A percentile compares a stretch with the other conserved stretches of the same genome.
Conservation (phyloP, 768 basidiomycete species). For the Xerocomellus chrysenteron region DNA sequence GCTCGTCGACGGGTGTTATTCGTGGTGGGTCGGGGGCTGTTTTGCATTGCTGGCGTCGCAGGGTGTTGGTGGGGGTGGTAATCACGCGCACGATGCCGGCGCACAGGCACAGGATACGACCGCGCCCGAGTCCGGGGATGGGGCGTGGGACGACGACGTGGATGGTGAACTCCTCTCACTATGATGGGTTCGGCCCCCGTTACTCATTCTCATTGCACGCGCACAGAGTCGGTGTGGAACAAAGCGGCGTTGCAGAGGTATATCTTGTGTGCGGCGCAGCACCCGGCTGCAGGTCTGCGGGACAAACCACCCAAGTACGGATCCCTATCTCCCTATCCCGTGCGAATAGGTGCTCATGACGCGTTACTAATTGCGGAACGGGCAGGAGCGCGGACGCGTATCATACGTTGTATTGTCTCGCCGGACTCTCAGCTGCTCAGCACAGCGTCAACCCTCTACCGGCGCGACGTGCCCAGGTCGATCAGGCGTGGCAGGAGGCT, state of each 20-base stretch:
- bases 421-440: conserved; percentile 88
- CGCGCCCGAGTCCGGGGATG: conserved; percentile 24
- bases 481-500: conserved; percentile 38
- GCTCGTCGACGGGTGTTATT: conserved; percentile 98
- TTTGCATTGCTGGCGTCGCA: conserved; percentile 74
- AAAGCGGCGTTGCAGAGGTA: conserved; percentile 81
- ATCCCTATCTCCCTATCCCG: not conserved
- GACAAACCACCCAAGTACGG: conserved; percentile 94
- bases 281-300: conserved; percentile 79
- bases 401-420: conserved; percentile 90
- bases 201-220: not conserved
- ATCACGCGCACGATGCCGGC: not conserved
- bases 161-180: conserved; percentile 48
- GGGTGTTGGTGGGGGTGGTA: conserved; percentile 35
- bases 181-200: too few species aligned
- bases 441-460: conserved; percentile 62
- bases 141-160: conserved; percentile 69
- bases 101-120: not conserved
- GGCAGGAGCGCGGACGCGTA: conserved; percentile 86
- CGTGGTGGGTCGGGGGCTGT: conserved; percentile 98
- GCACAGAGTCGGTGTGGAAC: conserved; percentile 50
- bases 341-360: not conserved
- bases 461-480: conserved; percentile 34
- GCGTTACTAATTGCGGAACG: not conserved
- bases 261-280: conserved; percentile 82